Evolutionary conservation across 176 grass and related monocot species (phyloP).

Genomic region (Hyparrhenia diplandra): DNA sequence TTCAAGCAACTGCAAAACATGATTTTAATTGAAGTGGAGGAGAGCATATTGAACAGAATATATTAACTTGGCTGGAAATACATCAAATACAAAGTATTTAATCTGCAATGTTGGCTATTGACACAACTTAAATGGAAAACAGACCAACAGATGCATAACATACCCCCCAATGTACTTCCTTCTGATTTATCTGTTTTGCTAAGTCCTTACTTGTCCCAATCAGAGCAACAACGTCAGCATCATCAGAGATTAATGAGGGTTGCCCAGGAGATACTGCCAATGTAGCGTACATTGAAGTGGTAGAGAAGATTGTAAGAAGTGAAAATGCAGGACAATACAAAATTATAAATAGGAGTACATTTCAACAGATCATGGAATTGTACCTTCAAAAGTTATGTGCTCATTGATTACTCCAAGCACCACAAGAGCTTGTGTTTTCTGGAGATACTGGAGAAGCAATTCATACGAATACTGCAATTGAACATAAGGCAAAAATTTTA

Average conservation of each 20-base stretch:
- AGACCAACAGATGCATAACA: slow-evolving; percentile 18
- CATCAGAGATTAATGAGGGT: slow-evolving; percentile 71
- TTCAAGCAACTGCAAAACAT: slow-evolving; percentile 83
- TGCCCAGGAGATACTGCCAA: too few relatives aligned
- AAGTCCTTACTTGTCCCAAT: slow-evolving; percentile 84
- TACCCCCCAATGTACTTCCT: slow-evolving; percentile 99
- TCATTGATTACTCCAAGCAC: slow-evolving; percentile 94
- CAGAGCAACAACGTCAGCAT: slow-evolving; percentile 75
- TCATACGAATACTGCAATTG: slow-evolving; percentile 84
- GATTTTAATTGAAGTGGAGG: slow-evolving; percentile 19
- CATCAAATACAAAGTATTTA: slow-evolving; percentile 3
- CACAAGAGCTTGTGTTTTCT: slow-evolving; percentile 56
- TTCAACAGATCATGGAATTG: neutral
- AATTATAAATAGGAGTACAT: neutral
- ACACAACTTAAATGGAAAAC: slow-evolving; percentile 5
- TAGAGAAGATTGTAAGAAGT: slow-evolving; percentile 16
- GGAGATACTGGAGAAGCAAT: slow-evolving; percentile 85
- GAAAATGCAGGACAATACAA: neutral
- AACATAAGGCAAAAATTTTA: slow-evolving; percentile 10
- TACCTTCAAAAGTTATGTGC: slow-evolving; percentile 93
- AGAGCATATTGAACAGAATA: slow-evolving; percentile 1
- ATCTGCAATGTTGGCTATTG: neutral
- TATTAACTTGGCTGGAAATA: neutral
- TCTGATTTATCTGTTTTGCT: slow-evolving; percentile 97
- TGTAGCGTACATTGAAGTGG: too few relatives aligned